Conservation (phyloP, 371 early-diverging fungal species). For the Mucor lusitanicus region DNA sequence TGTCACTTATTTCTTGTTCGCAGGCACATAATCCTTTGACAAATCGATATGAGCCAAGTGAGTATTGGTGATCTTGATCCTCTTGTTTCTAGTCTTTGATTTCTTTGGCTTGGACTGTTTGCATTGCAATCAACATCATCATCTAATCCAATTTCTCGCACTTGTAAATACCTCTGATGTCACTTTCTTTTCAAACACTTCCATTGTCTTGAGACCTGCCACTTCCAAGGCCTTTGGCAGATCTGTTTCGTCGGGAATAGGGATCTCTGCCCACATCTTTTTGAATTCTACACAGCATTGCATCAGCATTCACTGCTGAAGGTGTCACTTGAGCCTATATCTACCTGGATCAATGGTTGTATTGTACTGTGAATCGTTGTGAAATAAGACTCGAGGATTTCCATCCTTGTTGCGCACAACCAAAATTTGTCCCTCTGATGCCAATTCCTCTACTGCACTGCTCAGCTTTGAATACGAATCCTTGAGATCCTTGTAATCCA, state of each 20-base stretch:
- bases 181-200: conserved; percentile 72
- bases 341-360: conserved; percentile 67
- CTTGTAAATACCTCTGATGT: conserved; percentile 42
- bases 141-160: not conserved
- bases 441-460: conserved; percentile 74
- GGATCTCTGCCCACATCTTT: conserved; percentile 72
- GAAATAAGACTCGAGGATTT: conserved; percentile 70
- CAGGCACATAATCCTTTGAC: conserved; percentile 73
- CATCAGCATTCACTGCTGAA: not conserved
- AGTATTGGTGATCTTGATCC: conserved; percentile 85
- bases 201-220: conserved; percentile 81
- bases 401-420: conserved; percentile 80
- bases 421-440: conserved; percentile 66
- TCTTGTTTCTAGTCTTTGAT: conserved; percentile 70
- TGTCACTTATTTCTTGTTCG: conserved; percentile 29
- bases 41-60: conserved; percentile 84
- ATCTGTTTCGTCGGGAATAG: conserved; percentile 78
- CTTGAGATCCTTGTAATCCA: conserved; percentile 78
- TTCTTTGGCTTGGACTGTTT: conserved; percentile 57
- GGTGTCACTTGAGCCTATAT: no score
- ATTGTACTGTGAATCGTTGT: conserved; percentile 68
- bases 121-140: not conserved
- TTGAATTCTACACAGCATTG: conserved; percentile 58
- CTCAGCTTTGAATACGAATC: conserved; percentile 79
- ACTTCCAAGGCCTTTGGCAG: conserved; percentile 66